These are phyloP conservation scores for Tetradesmus lagerheimii DNA, from an alignment of 139 green algal species.

Conservation along the genomic window DNA sequence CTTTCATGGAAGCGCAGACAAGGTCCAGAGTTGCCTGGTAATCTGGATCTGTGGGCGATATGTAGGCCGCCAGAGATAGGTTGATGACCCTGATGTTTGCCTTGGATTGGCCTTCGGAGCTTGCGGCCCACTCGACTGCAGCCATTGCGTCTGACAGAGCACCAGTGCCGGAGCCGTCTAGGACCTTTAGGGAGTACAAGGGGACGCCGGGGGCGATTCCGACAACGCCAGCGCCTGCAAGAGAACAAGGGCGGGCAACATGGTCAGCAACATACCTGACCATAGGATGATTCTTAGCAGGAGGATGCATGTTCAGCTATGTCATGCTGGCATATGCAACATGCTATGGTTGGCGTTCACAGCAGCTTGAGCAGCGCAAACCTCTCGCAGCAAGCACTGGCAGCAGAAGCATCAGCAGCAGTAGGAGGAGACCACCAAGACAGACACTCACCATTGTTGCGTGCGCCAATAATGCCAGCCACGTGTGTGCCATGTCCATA, in stretches of 20 bases:
- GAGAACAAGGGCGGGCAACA: too few species aligned
- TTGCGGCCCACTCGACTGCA: not conserved
- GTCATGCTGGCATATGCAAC: too few species aligned
- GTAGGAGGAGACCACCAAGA: not conserved
- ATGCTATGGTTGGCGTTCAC: too few species aligned
- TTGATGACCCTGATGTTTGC: slow-evolving; percentile 22
- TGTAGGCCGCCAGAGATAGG: not conserved
- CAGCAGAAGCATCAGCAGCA: not conserved
- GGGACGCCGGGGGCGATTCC: slow-evolving; percentile 16
- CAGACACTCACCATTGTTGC: not conserved
- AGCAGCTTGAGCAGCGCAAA: too few species aligned
- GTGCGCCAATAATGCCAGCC: slow-evolving; percentile 7
- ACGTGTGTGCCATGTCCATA: slow-evolving; percentile 24
- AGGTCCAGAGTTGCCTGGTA: not conserved
- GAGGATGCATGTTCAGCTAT: too few species aligned
- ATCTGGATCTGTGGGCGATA: not conserved
- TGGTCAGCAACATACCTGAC: too few species aligned
- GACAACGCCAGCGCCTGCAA: slow-evolving; percentile 5
- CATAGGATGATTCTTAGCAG: too few species aligned
- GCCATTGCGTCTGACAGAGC: not conserved
- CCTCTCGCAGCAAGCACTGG: too few species aligned
- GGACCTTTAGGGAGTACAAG: slow-evolving; percentile 18
- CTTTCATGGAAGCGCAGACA: not conserved
- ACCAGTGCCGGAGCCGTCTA: not conserved
- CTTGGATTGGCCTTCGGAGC: not conserved